phyloP scores from a whole-genome alignment of 768 basidiomycete genomes.

The Lyophyllum decastes region DNA sequence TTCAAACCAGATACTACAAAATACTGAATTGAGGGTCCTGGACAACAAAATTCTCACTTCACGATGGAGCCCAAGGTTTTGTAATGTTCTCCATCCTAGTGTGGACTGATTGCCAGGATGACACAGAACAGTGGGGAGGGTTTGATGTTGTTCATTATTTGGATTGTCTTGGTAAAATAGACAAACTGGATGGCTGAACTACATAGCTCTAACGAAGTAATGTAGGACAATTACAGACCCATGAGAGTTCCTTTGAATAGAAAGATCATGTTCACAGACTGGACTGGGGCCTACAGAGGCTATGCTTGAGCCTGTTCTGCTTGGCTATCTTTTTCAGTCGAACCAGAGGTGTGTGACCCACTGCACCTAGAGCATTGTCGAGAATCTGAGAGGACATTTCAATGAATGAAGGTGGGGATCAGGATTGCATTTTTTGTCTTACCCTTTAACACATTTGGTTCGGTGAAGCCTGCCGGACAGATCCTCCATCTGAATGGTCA shows the following conservation, averaged over 20 bases:
- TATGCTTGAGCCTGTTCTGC: constrained; percentile 80
- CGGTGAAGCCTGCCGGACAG: constrained; percentile 20
- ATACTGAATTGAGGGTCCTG: too few relatives aligned
- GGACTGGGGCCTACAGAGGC: constrained; percentile 64
- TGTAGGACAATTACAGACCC: constrained; percentile 35
- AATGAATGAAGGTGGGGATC: constrained; percentile 7
- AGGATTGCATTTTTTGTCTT: constrained; percentile 6
- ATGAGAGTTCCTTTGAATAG: constrained; percentile 31
- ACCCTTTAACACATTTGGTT: constrained; percentile 5
- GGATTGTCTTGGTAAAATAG: too few relatives aligned
- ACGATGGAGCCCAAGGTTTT: too few relatives aligned
- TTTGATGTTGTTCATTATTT: too few relatives aligned
- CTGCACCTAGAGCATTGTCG: constrained; percentile 78
- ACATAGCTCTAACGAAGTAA: constrained; percentile 1
- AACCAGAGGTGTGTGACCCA: constrained; percentile 91
- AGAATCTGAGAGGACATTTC: constrained; percentile 56
- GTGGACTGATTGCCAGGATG: too few relatives aligned
- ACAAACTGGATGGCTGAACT: too few relatives aligned
- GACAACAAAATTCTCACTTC: too few relatives aligned
- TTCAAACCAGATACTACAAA: too few relatives aligned
- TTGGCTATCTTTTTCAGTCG: constrained; percentile 78
- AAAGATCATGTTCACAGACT: constrained; percentile 31
- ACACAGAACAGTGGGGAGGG: too few relatives aligned
- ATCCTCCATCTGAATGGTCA: constrained; percentile 5
- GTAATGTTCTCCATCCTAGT: too few relatives aligned